Conservation (phyloP, 2,329 filamentous ascomycete genomes). For the Coniella vitis region DNA sequence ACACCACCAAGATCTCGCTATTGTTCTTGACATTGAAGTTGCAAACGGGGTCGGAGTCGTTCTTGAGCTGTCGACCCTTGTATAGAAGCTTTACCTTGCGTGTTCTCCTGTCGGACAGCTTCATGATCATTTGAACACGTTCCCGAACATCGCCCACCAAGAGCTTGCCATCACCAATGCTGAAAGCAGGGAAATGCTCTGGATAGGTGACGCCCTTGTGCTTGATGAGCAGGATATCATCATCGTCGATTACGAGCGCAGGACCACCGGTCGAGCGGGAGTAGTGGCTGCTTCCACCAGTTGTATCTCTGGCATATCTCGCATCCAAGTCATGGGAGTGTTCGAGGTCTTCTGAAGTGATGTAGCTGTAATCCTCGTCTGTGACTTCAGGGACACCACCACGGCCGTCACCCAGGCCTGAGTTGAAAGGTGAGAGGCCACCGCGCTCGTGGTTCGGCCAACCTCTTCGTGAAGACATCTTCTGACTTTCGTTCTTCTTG, state of each 20-base stretch:
- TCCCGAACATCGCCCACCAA: conserved; percentile 59
- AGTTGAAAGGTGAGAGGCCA: conserved; percentile 45
- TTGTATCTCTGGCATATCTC: conserved; percentile 21
- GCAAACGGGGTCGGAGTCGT: conserved; percentile 49
- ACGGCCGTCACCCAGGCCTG: conserved; percentile 31
- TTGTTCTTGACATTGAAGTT: conserved; percentile 57
- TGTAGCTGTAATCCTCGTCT: conserved; percentile 74
- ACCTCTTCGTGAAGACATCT: conserved; percentile 49
- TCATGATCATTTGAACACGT: conserved; percentile 61
- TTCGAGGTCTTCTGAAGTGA: conserved; percentile 68
- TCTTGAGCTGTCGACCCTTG: conserved; percentile 65
- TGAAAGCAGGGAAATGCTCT: conserved; percentile 67
- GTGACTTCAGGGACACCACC: conserved; percentile 54
- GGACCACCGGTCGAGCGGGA: conserved; percentile 18
- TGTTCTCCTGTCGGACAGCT: conserved; percentile 46
- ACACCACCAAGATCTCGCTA: conserved; percentile 53
- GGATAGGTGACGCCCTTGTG: conserved; percentile 59
- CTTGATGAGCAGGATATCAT: conserved; percentile 66
- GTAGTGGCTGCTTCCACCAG: conserved; percentile 22
- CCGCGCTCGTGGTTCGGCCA: conserved; percentile 37
- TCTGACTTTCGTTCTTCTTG: conserved; percentile 17
- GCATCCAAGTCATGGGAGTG: conserved; percentile 18
- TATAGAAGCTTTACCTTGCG: conserved; percentile 61
- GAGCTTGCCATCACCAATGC: conserved; percentile 68
- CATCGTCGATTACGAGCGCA: conserved; percentile 39